Evolutionary conservation across 2,329 filamentous ascomycete species (phyloP).

Genomic region (Pezicula carpinea): DNA sequence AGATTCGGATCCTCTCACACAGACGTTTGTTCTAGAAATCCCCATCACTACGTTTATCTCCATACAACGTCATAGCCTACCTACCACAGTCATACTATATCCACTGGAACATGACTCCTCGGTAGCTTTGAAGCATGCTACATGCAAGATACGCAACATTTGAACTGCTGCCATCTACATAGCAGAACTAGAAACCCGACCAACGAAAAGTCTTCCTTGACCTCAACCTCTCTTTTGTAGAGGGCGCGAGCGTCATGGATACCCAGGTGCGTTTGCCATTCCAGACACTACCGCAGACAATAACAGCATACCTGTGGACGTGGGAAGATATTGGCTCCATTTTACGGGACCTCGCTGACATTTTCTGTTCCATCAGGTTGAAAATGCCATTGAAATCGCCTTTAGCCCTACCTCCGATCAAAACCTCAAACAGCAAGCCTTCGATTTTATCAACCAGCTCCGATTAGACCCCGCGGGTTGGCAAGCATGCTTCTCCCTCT

Average conservation of each 20-base stretch:
- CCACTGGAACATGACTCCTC: constrained; percentile 21
- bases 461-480: constrained; percentile 79
- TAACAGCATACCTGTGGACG: neutral
- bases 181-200: constrained; percentile 11
- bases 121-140: constrained; percentile 22
- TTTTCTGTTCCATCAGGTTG: constrained; percentile 58
- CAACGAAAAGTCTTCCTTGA: constrained; percentile 1
- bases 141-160: constrained; percentile 14
- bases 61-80: neutral
- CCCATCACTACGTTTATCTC: no score
- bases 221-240: constrained; percentile 4
- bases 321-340: neutral
- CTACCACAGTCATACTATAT: neutral
- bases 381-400: constrained; percentile 93
- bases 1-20: no score
- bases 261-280: constrained; percentile 22
- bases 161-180: constrained; percentile 16
- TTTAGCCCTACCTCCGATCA: constrained; percentile 76
- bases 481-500: constrained; percentile 84
- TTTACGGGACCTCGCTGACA: constrained; percentile 9
- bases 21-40: no score
- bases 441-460: constrained; percentile 74
- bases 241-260: constrained; percentile 23
- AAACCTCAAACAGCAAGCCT: constrained; percentile 74
- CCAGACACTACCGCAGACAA: constrained; percentile 8